Base-by-base conservation (phyloP, 2,329 filamentous ascomycete genomes). In the Stylonectria norvegica region DNA sequence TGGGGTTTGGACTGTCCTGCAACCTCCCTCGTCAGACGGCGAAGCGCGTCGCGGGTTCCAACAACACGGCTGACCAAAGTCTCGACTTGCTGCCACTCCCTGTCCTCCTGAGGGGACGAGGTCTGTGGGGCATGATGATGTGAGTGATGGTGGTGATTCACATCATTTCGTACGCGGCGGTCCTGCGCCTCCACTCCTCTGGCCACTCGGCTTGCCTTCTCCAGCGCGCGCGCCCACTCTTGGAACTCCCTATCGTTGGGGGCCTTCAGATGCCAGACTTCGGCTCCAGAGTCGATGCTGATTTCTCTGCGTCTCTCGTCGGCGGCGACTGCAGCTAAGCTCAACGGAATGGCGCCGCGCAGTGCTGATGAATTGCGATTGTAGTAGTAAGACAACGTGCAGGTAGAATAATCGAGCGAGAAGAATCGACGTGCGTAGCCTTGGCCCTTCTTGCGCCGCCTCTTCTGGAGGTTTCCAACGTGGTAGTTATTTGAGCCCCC, bases 371-470 rank as follows among this genome's bases (percentile, higher is more conserved):
- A 95, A 59, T 94, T 91, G 32, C 89, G 85, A 62, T 91, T 93
- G 60, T 94, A 87, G 62, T 96, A 98, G 69, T 98, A 98, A 1
- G 93, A 97, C 20, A 98, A 71, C 0, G 93, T 97, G 47, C 87
- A 95, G 1, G 91, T 90, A 4, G 86, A 89, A 61, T 90, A 97
- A 63, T 98, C 93, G 39, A 98, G 74, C 1, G 91, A 96, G 67
- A 98, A 98, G 73, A 93, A 98, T 25, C 93, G 81, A 41, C 88
- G 80, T 5, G 93, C 93, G 64, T 89, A 94, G 30, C 91, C 91
- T 64, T 97, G 93, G 32, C 90, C 89, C 68, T 87, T 85, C 76
- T 96, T 97, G 43, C 93, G 81, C 50, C 90, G 80, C 56, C 93
- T 83, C 74, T 98, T 98, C 50, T 89, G 82, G 47, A 98, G 69